These are phyloP conservation scores for Candida albicans DNA, from an alignment of 1,139 yeast genomes.

Conservation along the genomic window DNA sequence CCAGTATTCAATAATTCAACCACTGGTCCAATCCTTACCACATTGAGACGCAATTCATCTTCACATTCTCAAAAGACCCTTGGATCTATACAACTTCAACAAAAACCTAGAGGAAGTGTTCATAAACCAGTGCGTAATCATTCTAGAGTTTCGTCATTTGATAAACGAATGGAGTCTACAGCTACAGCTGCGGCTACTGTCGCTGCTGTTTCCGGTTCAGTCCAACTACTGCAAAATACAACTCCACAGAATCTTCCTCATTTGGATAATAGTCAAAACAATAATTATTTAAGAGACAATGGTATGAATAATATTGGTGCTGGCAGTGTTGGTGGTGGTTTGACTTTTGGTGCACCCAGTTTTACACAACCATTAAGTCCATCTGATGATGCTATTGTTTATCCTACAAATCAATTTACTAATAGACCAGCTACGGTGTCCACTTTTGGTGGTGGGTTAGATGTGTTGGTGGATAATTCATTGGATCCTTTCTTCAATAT, in stretches of 20 bases:
- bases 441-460: constrained; percentile 4
- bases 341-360: constrained; percentile 2
- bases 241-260: constrained; percentile 1
- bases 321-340: not conserved
- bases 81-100: constrained; percentile 16
- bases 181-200: not conserved
- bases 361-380: constrained; percentile 6
- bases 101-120: constrained; percentile 26
- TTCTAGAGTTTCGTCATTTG: constrained; percentile 8
- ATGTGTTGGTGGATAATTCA: constrained; percentile 8
- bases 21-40: constrained; percentile 11
- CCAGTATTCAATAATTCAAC: constrained; percentile 12
- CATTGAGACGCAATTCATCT: constrained; percentile 19
- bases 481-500: constrained; percentile 10
- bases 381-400: not conserved
- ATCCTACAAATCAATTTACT: constrained; percentile 1
- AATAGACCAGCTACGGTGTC: not conserved
- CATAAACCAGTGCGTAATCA: constrained; percentile 27
- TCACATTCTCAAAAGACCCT: constrained; percentile 13
- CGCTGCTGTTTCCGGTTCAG: too few relatives aligned
- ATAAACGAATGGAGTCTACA: constrained; percentile 3
- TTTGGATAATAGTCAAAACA: not conserved
- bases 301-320: not conserved
- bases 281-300: not conserved
- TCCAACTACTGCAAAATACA: not conserved